These are phyloP conservation scores for Erigeron canadensis DNA, from an alignment of 129 eudicot genomes.

Conservation along the genomic window DNA sequence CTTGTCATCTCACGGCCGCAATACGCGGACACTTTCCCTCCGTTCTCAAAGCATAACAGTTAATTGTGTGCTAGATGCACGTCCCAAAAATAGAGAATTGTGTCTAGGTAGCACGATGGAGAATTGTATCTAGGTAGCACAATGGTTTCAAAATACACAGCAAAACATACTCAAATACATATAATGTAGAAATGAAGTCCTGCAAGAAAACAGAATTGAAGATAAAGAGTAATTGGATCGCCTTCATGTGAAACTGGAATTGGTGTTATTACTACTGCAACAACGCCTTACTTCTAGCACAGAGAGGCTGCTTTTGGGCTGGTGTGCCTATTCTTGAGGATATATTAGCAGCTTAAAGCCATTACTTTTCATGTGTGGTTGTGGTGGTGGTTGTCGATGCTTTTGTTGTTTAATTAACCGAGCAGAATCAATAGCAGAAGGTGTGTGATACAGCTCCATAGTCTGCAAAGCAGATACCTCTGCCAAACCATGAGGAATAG, in stretches of 20 bases:
- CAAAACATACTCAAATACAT: neutral
- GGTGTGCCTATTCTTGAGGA: slow-evolving; percentile 26
- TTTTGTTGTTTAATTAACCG: slow-evolving; percentile 32
- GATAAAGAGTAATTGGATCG: no score
- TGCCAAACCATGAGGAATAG: slow-evolving; percentile 40
- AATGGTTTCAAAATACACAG: neutral
- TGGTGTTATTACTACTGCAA: no score
- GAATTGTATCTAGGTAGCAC: neutral
- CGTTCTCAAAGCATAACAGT: neutral
- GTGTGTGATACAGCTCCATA: slow-evolving; percentile 32
- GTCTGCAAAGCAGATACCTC: slow-evolving; percentile 39
- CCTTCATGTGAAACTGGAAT: neutral
- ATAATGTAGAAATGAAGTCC: neutral
- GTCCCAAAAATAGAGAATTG: neutral
- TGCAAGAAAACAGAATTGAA: neutral
- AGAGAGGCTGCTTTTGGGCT: no score
- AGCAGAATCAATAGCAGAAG: slow-evolving; percentile 35
- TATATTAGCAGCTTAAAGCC: slow-evolving; percentile 35
- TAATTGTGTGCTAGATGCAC: neutral
- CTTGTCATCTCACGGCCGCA: no score
- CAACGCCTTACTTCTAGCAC: no score
- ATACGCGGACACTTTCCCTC: no score
- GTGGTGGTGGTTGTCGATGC: slow-evolving; percentile 25
- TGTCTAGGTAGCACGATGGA: neutral
- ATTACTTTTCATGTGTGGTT: slow-evolving; percentile 14